phyloP scores from a whole-genome alignment of 2,329 filamentous ascomycete genomes.

The Pestalotiopsis sp. region DNA sequence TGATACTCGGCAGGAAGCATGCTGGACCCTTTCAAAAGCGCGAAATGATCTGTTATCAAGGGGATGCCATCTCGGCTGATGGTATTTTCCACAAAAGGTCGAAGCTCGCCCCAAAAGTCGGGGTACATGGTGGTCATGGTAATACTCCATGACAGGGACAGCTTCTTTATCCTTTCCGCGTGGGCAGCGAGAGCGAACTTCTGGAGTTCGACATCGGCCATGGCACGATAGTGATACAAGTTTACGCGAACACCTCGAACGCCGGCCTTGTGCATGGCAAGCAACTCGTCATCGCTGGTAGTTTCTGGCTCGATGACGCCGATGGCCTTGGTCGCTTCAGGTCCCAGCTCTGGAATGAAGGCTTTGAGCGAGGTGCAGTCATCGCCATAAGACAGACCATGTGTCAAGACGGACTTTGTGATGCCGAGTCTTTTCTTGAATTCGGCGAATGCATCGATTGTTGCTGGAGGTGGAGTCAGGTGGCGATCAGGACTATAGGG shows the following conservation, averaged over 20 bases:
- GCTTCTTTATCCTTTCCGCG: background rate
- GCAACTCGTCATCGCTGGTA: background rate
- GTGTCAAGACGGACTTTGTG: background rate
- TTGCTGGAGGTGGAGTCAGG: background rate
- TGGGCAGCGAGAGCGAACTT: background rate
- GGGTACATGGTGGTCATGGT: background rate
- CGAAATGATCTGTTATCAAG: background rate
- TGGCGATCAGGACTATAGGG: background rate
- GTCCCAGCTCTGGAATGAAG: background rate
- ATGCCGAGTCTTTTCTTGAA: background rate
- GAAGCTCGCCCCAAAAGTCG: background rate
- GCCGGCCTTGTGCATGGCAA: background rate
- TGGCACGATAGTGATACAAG: background rate
- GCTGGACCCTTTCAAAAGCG: background rate
- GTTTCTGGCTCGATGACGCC: background rate
- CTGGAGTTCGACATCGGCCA: background rate
- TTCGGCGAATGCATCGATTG: background rate
- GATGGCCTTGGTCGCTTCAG: background rate
- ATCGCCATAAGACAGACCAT: background rate
- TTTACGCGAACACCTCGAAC: background rate
- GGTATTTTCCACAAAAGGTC: background rate
- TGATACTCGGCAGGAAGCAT: background rate
- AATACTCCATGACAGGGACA: background rate
- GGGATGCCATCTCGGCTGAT: background rate
- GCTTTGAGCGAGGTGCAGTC: background rate